Percentiles rank a stretch among this genome's conserved stretches.
These are phyloP conservation scores for Beauveria varroae DNA, from an alignment of 2,329 filamentous ascomycete species.

Conservation along the genomic window DNA sequence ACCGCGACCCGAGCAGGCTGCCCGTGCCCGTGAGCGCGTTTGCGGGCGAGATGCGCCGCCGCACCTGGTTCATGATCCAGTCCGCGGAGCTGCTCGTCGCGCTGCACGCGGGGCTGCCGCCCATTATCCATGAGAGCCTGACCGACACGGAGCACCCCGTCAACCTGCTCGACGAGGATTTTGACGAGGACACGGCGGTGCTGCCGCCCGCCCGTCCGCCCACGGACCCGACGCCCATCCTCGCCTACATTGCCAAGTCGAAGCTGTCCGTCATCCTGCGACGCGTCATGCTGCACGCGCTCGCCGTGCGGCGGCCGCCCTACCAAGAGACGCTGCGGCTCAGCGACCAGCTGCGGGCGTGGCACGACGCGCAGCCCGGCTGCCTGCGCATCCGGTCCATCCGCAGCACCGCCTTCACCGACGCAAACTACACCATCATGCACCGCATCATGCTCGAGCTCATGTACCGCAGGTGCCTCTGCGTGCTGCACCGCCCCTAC, in stretches of 20 bases:
- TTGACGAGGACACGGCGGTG: slow-evolving; percentile 37
- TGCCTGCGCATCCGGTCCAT: slow-evolving; percentile 35
- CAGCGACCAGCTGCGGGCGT: slow-evolving; percentile 32
- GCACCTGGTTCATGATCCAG: slow-evolving; percentile 40
- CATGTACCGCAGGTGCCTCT: slow-evolving; percentile 40
- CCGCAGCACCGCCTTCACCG: slow-evolving; percentile 33
- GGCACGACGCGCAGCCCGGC: slow-evolving; percentile 28
- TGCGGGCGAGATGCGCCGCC: slow-evolving; percentile 43
- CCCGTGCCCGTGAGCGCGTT: slow-evolving; percentile 36
- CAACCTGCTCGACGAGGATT: slow-evolving; percentile 43
- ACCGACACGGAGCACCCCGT: slow-evolving; percentile 38
- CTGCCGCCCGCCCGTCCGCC: slow-evolving; percentile 35
- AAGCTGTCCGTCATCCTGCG: slow-evolving; percentile 35
- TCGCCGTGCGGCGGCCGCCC: slow-evolving; percentile 28
- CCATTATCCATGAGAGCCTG: slow-evolving; percentile 39
- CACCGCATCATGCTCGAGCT: slow-evolving; percentile 41
- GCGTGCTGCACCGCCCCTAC: slow-evolving; percentile 42
- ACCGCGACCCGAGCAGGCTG: slow-evolving; percentile 38
- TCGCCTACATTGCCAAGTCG: slow-evolving; percentile 37
- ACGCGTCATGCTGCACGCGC: slow-evolving; percentile 33
- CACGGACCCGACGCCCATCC: slow-evolving; percentile 34
- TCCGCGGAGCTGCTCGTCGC: slow-evolving; percentile 41
- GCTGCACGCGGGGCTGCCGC: slow-evolving; percentile 45
- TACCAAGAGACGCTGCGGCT: slow-evolving; percentile 29
- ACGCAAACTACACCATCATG: slow-evolving; percentile 38